Evolutionary conservation across 2,329 filamentous ascomycete genomes (phyloP).

Genomic region (Pseudogymnoascus sp.): DNA sequence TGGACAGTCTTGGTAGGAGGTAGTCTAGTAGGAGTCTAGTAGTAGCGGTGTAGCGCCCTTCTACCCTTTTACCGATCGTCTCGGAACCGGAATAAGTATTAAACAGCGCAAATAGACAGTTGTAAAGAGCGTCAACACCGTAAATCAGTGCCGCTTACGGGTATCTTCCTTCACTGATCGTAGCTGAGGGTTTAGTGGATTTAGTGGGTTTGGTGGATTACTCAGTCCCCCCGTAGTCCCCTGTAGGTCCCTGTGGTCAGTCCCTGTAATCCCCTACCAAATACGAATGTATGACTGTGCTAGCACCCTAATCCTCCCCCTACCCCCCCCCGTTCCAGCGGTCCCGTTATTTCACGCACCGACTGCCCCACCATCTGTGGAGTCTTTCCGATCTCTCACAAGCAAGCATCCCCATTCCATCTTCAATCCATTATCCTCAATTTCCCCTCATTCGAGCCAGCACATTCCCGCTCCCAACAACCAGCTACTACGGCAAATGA

Average conservation of each 20-base stretch:
- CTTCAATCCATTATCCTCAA: constrained; percentile 1
- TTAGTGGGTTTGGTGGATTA: not conserved
- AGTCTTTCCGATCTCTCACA: not conserved
- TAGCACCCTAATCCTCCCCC: not conserved
- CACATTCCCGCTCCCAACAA: not conserved
- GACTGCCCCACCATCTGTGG: not conserved
- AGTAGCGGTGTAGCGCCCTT: constrained; percentile 4
- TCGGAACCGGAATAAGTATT: not conserved
- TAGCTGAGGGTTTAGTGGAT: not conserved
- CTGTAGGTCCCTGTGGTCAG: not conserved
- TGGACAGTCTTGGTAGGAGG: not conserved
- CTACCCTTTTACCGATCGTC: not conserved
- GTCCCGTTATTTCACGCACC: not conserved
- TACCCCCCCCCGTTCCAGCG: not conserved
- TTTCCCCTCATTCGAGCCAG: not conserved
- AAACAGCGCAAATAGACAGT: not conserved
- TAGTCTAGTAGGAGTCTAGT: not conserved
- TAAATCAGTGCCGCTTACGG: not conserved
- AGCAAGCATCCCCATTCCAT: constrained; percentile 1
- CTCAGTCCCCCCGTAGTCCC: not conserved
- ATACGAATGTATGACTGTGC: not conserved
- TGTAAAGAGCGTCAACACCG: not conserved
- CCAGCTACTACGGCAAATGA: not conserved
- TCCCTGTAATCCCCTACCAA: not conserved
- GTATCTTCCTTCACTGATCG: not conserved